phyloP scores from a whole-genome alignment of 371 early-diverging fungal genomes.

The Mortierella sp. region DNA sequence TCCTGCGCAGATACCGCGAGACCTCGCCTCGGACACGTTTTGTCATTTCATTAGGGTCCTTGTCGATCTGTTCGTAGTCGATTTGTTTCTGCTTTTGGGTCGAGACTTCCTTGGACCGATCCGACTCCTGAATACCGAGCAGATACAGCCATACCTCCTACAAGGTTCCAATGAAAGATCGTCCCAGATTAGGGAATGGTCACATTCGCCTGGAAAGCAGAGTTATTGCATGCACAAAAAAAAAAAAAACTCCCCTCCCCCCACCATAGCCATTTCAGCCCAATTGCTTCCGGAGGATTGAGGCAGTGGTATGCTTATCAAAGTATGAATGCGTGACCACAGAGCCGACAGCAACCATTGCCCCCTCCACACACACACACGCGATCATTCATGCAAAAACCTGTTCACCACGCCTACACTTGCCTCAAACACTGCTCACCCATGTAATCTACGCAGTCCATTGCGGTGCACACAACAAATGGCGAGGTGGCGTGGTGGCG shows the following conservation, averaged over 20 bases:
- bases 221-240: no score
- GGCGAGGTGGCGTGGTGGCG: no score
- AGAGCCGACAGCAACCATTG: not conserved
- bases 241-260: no score
- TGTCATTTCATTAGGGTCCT: conserved; percentile 76
- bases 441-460: no score
- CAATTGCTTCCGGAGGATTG: no score
- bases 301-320: no score
- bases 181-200: conserved; percentile 11
- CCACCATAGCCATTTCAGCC: no score
- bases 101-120: conserved; percentile 78
- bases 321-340: not conserved
- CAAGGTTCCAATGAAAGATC: not conserved
- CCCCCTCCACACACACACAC: not conserved
- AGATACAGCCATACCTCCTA: conserved; percentile 94
- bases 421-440: no score
- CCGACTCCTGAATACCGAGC: conserved; percentile 86
- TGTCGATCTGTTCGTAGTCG: conserved; percentile 82
- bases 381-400: no score
- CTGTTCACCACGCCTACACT: no score
- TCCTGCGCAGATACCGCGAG: conserved; percentile 75
- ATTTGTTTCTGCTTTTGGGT: conserved; percentile 72
- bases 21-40: conserved; percentile 92
- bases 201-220: conserved; percentile 2
- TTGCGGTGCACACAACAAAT: no score